phyloP scores from a whole-genome alignment of 2,329 filamentous ascomycete species.

The Volutella citrinella region DNA sequence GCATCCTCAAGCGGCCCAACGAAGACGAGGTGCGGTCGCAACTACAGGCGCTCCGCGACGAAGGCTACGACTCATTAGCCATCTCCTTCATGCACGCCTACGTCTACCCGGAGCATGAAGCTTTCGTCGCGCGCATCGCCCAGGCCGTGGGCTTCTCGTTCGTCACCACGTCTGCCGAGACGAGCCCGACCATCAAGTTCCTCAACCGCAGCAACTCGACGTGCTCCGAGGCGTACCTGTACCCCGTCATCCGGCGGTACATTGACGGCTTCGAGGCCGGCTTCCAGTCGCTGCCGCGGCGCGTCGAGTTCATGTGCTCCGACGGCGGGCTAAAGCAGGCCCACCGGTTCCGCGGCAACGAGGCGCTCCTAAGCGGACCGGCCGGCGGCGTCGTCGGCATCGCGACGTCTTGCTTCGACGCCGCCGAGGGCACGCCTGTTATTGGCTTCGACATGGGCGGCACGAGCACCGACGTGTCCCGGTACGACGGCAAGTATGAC shows the following conservation, averaged over 20 bases:
- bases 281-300: slow-evolving; percentile 57
- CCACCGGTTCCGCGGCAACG: slow-evolving; percentile 58
- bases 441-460: slow-evolving; percentile 52
- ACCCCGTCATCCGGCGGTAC: slow-evolving; percentile 67
- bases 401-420: slow-evolving; percentile 65
- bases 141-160: slow-evolving; percentile 71
- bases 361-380: slow-evolving; percentile 65
- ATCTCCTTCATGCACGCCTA: slow-evolving; percentile 88
- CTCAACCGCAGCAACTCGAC: slow-evolving; percentile 65
- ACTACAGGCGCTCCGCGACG: slow-evolving; percentile 57
- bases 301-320: slow-evolving; percentile 66
- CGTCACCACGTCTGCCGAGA: slow-evolving; percentile 62
- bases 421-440: slow-evolving; percentile 61
- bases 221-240: slow-evolving; percentile 70
- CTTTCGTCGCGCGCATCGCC: slow-evolving; percentile 68
- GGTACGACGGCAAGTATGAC: slow-evolving; percentile 67
- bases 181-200: slow-evolving; percentile 71
- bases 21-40: slow-evolving; percentile 49
- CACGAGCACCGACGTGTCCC: slow-evolving; percentile 68
- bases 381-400: slow-evolving; percentile 72
- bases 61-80: slow-evolving; percentile 72
- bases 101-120: slow-evolving; percentile 80
- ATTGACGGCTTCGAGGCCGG: slow-evolving; percentile 63
- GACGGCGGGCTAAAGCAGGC: slow-evolving; percentile 47
- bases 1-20: slow-evolving; percentile 56